Percentiles rank a stretch among this genome's conserved stretches.
These are phyloP conservation scores for Apodospora peruviana DNA, from an alignment of 495 filamentous ascomycete genomes.

Conservation along the genomic window DNA sequence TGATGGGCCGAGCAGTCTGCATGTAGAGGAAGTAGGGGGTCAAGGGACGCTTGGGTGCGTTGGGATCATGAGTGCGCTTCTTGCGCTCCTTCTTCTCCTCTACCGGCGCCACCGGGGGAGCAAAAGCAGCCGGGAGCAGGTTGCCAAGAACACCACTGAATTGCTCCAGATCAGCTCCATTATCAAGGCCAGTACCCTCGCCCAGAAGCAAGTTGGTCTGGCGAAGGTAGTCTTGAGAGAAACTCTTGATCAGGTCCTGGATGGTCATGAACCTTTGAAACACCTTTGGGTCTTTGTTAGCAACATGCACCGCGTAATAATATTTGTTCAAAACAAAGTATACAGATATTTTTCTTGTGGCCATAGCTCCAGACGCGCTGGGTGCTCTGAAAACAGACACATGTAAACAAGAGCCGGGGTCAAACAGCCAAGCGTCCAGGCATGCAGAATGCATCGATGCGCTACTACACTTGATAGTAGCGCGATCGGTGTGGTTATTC, in stretches of 20 bases:
- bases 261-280: constrained; percentile 67
- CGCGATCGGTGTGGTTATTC: too few species aligned
- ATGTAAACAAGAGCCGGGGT: constrained; percentile 1
- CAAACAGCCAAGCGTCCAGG: too few species aligned
- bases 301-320: not conserved
- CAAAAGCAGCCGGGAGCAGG: constrained; percentile 32
- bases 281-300: constrained; percentile 51
- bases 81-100: constrained; percentile 76
- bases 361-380: not conserved
- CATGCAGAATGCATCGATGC: not conserved
- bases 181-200: constrained; percentile 47
- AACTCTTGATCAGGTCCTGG: constrained; percentile 64
- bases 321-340: not conserved
- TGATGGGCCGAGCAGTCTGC: constrained; percentile 70
- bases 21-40: constrained; percentile 95
- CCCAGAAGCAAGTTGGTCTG: constrained; percentile 75
- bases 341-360: too few species aligned
- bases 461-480: too few species aligned
- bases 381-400: not conserved
- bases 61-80: constrained; percentile 85
- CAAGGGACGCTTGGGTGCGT: constrained; percentile 86
- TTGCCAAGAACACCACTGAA: constrained; percentile 36
- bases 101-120: constrained; percentile 33
- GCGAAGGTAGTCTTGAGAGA: constrained; percentile 73
- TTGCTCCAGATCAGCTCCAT: constrained; percentile 43